phyloP scores from a whole-genome alignment of 2,329 filamentous ascomycete species.

The Fusarium tupiense region DNA sequence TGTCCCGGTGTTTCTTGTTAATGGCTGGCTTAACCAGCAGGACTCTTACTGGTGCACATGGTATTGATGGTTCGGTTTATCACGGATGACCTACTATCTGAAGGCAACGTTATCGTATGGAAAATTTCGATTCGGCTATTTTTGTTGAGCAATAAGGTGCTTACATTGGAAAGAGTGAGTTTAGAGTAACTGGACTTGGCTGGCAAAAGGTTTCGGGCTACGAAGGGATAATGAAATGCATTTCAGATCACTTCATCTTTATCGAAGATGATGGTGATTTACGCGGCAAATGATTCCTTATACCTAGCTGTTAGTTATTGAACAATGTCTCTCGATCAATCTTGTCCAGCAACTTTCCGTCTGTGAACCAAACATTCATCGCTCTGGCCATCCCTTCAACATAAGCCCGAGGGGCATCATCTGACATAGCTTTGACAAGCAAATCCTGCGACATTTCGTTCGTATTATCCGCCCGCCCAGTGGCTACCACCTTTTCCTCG shows the following conservation, averaged over 20 bases:
- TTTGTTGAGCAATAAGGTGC: not conserved
- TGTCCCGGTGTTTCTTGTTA: not conserved
- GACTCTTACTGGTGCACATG: not conserved
- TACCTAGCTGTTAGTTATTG: too few species aligned
- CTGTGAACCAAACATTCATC: not conserved
- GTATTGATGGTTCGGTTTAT: not conserved
- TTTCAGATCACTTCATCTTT: too few species aligned
- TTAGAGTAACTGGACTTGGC: not conserved
- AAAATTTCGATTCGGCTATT: not conserved
- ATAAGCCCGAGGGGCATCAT: not conserved
- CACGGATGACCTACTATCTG: not conserved
- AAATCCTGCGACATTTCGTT: not conserved
- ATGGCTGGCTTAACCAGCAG: not conserved
- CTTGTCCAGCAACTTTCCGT: not conserved
- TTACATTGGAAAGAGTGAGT: not conserved
- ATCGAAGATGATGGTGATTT: accelerated
- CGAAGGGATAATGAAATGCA: not conserved
- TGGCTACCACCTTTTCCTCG: not conserved
- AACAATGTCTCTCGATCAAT: not conserved
- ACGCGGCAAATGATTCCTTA: accelerated
- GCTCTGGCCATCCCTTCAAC: not conserved
- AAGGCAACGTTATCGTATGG: not conserved
- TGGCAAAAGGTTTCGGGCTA: not conserved
- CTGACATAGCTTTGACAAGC: not conserved
- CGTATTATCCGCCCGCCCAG: not conserved